Evolutionary conservation across 176 grass and related monocot genomes (phyloP).

Genomic region (Triticum dicoccoides): DNA sequence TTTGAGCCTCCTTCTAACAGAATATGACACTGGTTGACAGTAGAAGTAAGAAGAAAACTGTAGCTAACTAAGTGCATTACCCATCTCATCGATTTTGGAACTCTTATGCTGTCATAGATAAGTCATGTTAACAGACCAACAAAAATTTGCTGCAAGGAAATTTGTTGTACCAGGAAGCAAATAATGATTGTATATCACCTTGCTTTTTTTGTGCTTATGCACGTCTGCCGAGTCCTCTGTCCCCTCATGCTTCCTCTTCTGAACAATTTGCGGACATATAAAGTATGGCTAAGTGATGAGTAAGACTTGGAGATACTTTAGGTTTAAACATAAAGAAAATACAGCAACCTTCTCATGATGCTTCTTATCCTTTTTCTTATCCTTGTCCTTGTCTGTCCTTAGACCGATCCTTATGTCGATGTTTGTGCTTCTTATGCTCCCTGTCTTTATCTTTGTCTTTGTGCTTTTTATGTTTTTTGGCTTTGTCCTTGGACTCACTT

Average conservation of each 20-base stretch:
- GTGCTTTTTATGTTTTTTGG: conserved; percentile 93
- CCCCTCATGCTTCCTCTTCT: conserved; percentile 70
- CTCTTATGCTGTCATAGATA: conserved; percentile 48
- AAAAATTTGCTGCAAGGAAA: neutral
- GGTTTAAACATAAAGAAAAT: conserved; percentile 3
- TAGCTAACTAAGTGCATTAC: conserved; percentile 40
- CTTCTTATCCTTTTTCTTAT: conserved; percentile 94
- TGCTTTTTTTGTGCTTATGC: conserved; percentile 76
- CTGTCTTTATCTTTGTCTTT: conserved; percentile 89
- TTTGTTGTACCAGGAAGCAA: conserved; percentile 10
- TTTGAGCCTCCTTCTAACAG: conserved; percentile 11
- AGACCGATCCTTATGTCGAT: conserved; percentile 85
- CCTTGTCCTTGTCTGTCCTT: conserved; percentile 84
- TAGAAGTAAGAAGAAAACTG: conserved; percentile 9
- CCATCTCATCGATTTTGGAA: conserved; percentile 54
- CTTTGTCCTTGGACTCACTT: conserved; percentile 85
- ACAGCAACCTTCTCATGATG: conserved; percentile 74
- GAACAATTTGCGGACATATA: conserved; percentile 1
- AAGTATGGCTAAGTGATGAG: neutral
- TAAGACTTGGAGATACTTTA: neutral
- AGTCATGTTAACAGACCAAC: conserved; percentile 11
- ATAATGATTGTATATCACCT: conserved; percentile 36
- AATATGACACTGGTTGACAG: conserved; percentile 21
- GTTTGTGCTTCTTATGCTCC: conserved; percentile 96
- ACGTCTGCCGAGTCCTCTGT: conserved; percentile 41